These are phyloP conservation scores for Sphagnum tenellum DNA, from an alignment of 225 moss, liverwort and hornwort genomes.

Conservation along the genomic window DNA sequence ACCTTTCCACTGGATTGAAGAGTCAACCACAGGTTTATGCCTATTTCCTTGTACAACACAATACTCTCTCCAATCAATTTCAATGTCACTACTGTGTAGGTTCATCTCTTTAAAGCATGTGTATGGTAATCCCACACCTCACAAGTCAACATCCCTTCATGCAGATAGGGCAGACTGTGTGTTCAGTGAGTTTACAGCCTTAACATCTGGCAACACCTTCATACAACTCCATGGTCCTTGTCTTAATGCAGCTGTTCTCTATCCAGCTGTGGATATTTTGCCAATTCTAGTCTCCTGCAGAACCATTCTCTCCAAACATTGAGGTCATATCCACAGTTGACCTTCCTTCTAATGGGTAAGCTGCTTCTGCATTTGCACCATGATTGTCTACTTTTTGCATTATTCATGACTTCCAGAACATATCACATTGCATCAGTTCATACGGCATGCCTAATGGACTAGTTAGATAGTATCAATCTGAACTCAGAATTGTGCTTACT, in stretches of 20 bases:
- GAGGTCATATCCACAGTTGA: slow-evolving; percentile 16
- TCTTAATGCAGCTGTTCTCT: slow-evolving; percentile 72
- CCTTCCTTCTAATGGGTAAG: slow-evolving; percentile 36
- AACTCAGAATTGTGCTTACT: too few relatives aligned
- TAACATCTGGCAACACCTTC: slow-evolving; percentile 67
- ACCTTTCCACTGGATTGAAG: slow-evolving; percentile 93
- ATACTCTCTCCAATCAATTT: too few relatives aligned
- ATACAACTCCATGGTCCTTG: slow-evolving; percentile 50
- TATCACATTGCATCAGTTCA: too few relatives aligned
- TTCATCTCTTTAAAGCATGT: slow-evolving; percentile 15
- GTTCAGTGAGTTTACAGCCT: slow-evolving; percentile 80
- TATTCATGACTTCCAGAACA: too few relatives aligned
- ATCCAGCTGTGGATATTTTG: slow-evolving; percentile 79
- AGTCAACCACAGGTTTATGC: slow-evolving; percentile 70
- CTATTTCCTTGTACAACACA: background rate
- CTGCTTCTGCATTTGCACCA: background rate
- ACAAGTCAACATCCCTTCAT: slow-evolving; percentile 11
- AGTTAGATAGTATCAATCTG: too few relatives aligned
- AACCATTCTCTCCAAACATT: slow-evolving; percentile 5
- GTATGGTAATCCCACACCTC: slow-evolving; percentile 12
- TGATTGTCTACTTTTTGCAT: too few relatives aligned
- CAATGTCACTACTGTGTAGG: too few relatives aligned
- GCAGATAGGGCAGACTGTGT: slow-evolving; percentile 85
- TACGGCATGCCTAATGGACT: too few relatives aligned
- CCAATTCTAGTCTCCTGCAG: slow-evolving; percentile 28